Evolutionary conservation across 2,329 filamentous ascomycete genomes (phyloP).

Genomic region (Arthrinium puccinioides): DNA sequence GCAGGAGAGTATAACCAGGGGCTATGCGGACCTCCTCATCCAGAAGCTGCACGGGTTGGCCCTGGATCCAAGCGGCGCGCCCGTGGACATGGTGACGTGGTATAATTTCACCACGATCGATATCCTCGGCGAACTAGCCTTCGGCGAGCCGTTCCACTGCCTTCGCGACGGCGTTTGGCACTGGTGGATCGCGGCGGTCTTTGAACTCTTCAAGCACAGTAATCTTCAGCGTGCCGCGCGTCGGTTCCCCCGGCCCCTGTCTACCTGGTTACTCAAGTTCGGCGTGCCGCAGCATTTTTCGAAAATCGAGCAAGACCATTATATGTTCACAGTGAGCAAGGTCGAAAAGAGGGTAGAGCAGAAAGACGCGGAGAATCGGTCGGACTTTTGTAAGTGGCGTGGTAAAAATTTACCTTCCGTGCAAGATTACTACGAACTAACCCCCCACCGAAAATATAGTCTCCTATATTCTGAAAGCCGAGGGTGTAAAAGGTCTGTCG

Average conservation of each 20-base stretch:
- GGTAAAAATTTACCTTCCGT: too few relatives aligned
- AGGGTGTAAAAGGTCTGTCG: neutral
- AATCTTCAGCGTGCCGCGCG: neutral
- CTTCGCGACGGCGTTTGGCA: neutral
- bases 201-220: neutral
- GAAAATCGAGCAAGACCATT: neutral
- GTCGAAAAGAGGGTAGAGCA: neutral
- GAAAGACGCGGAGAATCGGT: neutral
- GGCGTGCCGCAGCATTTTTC: neutral
- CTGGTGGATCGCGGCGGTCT: neutral
- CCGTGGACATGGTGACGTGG: conserved; percentile 11
- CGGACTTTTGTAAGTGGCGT: neutral
- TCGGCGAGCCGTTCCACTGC: neutral
- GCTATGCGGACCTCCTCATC: conserved; percentile 26
- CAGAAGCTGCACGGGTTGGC: conserved; percentile 22
- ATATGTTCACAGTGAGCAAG: neutral
- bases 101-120: conserved; percentile 6
- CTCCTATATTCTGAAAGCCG: neutral
- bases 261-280: neutral
- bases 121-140: conserved; percentile 1
- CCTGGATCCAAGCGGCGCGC: neutral
- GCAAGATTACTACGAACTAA: too few relatives aligned
- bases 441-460: neutral
- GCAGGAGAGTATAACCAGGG: conserved; percentile 4
- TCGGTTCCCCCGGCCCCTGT: neutral